phyloP scores from a whole-genome alignment of 495 filamentous ascomycete species.

The Chaetomidium leptoderma region DNA sequence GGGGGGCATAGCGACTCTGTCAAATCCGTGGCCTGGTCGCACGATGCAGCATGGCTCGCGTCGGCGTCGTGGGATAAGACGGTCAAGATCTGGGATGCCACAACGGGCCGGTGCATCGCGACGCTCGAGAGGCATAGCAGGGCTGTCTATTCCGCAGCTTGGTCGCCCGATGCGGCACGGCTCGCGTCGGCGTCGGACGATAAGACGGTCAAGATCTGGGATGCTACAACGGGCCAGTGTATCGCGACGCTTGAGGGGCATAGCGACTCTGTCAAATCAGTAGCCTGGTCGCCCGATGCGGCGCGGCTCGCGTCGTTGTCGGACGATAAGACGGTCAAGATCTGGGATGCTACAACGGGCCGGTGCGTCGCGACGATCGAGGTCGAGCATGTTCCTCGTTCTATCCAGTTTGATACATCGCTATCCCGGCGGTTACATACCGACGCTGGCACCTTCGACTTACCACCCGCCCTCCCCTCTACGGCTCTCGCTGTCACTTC shows the following conservation, averaged over 20 bases:
- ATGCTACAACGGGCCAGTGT: not conserved
- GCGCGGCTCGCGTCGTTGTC: not conserved
- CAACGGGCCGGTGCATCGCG: conserved; percentile 1
- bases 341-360: not conserved
- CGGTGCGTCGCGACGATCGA: too few relatives aligned
- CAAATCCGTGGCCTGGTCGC: not conserved
- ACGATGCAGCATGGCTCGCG: not conserved
- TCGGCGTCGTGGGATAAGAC: not conserved
- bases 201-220: not conserved
- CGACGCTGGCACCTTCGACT: not conserved
- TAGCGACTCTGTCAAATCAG: not conserved
- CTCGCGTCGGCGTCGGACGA: not conserved
- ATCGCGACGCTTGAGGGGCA: not conserved
- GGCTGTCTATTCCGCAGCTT: too few relatives aligned
- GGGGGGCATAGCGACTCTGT: conserved; percentile 4
- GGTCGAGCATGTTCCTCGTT: not conserved
- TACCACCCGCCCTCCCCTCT: not conserved
- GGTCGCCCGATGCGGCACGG: too few relatives aligned
- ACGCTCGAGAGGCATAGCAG: too few relatives aligned
- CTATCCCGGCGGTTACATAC: not conserved
- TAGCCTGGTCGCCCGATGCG: too few relatives aligned
- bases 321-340: not conserved
- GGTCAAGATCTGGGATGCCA: conserved; percentile 11
- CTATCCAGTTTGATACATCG: not conserved
- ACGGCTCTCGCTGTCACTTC: not conserved